These are phyloP conservation scores for Ceratocystis diversiconidia DNA, from an alignment of 2,329 filamentous ascomycete genomes.

Conservation along the genomic window DNA sequence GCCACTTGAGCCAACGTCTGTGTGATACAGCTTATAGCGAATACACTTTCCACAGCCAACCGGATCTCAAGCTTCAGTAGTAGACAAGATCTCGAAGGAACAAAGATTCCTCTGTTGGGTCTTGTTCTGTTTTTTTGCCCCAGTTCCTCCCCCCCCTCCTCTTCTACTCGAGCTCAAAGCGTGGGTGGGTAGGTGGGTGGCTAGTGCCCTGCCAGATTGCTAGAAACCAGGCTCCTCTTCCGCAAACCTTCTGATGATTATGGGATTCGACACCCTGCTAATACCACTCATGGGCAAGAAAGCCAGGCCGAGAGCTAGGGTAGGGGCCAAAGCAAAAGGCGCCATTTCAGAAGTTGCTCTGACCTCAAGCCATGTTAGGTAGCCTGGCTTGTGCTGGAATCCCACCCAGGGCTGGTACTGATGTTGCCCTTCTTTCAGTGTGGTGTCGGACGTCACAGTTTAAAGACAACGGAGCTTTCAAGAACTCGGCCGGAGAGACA, in stretches of 20 bases:
- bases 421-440: background rate
- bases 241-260: background rate
- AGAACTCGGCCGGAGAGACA: background rate
- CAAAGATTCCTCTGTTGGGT: background rate
- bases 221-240: background rate
- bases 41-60: background rate
- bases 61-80: background rate
- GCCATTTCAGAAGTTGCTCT: background rate
- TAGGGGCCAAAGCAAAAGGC: background rate
- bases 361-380: background rate
- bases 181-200: background rate
- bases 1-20: background rate
- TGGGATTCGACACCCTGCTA: slow-evolving; percentile 1
- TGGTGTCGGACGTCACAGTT: background rate
- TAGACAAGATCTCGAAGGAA: background rate
- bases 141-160: background rate
- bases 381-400: background rate
- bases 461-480: background rate
- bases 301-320: background rate
- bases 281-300: background rate
- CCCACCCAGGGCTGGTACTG: background rate
- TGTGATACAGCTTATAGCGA: background rate
- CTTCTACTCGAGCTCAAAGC: background rate
- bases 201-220: slow-evolving; percentile 5
- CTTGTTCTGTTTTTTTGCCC: background rate